phyloP scores from a whole-genome alignment of 106 monocot genomes.

The Dendrobium nobile region DNA sequence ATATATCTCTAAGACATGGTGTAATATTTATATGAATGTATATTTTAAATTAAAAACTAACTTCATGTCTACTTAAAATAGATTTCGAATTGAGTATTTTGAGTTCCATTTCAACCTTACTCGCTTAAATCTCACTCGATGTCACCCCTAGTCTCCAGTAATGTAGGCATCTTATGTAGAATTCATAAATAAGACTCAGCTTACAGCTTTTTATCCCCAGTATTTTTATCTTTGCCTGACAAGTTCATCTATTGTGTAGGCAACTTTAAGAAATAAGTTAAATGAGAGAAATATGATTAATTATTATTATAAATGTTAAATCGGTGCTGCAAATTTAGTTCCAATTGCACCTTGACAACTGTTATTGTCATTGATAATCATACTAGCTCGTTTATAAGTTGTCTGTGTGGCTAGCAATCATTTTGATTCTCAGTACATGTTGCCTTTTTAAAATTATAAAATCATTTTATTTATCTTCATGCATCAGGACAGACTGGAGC shows the following conservation, averaged over 20 bases:
- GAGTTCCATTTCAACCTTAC: too few species aligned
- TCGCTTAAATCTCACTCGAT: too few species aligned
- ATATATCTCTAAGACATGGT: too few species aligned
- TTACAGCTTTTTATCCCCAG: neutral
- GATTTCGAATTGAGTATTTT: too few species aligned
- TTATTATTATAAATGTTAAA: neutral
- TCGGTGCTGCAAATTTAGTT: neutral
- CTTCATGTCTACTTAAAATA: too few species aligned
- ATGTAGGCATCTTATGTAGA: neutral
- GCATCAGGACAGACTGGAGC: conserved; percentile 54
- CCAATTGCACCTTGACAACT: neutral
- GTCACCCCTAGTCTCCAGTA: neutral
- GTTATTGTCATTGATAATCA: neutral
- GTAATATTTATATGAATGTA: too few species aligned
- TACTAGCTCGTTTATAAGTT: neutral
- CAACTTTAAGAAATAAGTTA: neutral
- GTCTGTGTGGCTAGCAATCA: neutral
- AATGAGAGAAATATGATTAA: neutral
- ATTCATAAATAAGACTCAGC: too few species aligned
- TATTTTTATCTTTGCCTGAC: neutral
- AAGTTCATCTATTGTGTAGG: neutral
- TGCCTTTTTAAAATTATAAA: neutral
- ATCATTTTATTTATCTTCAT: conserved; percentile 16
- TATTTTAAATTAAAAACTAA: too few species aligned
- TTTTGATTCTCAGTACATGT: neutral